Evolutionary conservation across 106 monocot species (phyloP).

Genomic region (Dioscorea dumetorum): DNA sequence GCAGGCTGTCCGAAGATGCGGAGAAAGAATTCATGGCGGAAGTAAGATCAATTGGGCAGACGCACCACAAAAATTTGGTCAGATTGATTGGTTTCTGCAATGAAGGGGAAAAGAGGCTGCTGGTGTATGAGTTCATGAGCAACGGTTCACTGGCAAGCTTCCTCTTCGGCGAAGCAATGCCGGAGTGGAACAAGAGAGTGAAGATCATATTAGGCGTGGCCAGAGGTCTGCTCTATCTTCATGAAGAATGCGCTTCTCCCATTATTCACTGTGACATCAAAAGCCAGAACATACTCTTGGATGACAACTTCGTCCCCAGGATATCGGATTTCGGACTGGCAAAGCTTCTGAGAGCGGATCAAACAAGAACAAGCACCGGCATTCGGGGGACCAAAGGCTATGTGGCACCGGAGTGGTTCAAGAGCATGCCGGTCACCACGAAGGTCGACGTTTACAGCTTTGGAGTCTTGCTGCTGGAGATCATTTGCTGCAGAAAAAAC

Average conservation of each 20-base stretch:
- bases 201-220: conserved; percentile 4
- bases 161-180: not conserved
- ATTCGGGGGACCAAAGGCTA: conserved; percentile 5
- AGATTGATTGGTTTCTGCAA: conserved; percentile 18
- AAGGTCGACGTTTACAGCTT: conserved; percentile 11
- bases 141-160: conserved; percentile 9
- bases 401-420: conserved; percentile 13
- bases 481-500: conserved; percentile 10
- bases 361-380: conserved; percentile 6
- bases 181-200: conserved; percentile 11
- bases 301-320: conserved; percentile 3
- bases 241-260: conserved; percentile 5
- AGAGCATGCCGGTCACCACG: not conserved
- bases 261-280: conserved; percentile 22
- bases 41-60: conserved; percentile 18
- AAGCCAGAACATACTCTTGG: conserved; percentile 14
- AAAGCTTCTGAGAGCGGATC: conserved; percentile 12
- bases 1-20: conserved; percentile 7
- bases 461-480: conserved; percentile 4
- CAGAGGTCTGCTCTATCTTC: conserved; percentile 5
- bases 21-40: conserved; percentile 24
- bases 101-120: conserved; percentile 11
- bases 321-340: conserved; percentile 18
- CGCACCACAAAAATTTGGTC: conserved; percentile 15
- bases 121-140: conserved; percentile 34